Conservation (phyloP, 2,329 filamentous ascomycete genomes). For the Fusarium cicatricum region DNA sequence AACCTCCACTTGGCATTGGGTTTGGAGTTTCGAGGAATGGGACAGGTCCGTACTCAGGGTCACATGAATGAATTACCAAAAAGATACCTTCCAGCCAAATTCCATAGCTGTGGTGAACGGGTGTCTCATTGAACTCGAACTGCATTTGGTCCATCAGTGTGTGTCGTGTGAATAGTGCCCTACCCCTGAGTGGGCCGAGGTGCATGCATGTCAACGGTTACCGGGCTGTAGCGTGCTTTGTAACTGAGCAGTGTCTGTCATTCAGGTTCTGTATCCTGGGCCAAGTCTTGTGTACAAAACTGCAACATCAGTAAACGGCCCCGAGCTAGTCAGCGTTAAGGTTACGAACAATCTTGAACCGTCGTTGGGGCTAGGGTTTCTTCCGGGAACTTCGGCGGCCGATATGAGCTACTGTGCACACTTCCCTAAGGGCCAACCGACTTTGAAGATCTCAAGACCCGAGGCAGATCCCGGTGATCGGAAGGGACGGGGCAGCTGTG, state of each 20-base stretch:
- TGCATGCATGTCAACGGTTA: constrained; percentile 5
- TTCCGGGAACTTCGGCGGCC: constrained; percentile 6
- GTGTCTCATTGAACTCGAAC: constrained; percentile 40
- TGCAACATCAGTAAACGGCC: neutral
- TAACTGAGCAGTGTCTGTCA: neutral
- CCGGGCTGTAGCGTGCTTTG: neutral
- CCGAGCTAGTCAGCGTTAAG: constrained; percentile 9
- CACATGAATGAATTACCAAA: constrained; percentile 49
- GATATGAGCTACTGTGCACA: neutral
- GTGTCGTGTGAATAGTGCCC: constrained; percentile 2
- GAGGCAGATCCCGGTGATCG: neutral
- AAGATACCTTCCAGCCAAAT: constrained; percentile 46
- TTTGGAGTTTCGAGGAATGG: constrained; percentile 51
- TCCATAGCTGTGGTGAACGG: constrained; percentile 43
- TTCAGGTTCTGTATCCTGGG: too few species aligned
- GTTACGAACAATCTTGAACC: constrained; percentile 2
- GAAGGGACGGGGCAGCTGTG: constrained; percentile 6
- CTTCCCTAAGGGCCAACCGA: neutral
- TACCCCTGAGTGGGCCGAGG: constrained; percentile 1
- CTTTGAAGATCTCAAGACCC: neutral
- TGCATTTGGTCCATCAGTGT: constrained; percentile 17
- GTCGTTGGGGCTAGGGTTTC: constrained; percentile 11
- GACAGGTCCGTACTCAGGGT: constrained; percentile 46
- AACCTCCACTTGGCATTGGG: constrained; percentile 44
- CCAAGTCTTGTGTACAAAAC: too few species aligned